Evolutionary conservation across 2,329 filamentous ascomycete genomes (phyloP), one percentile per base, ranked within the genome.

Genomic region (Nemania serpens): DNA sequence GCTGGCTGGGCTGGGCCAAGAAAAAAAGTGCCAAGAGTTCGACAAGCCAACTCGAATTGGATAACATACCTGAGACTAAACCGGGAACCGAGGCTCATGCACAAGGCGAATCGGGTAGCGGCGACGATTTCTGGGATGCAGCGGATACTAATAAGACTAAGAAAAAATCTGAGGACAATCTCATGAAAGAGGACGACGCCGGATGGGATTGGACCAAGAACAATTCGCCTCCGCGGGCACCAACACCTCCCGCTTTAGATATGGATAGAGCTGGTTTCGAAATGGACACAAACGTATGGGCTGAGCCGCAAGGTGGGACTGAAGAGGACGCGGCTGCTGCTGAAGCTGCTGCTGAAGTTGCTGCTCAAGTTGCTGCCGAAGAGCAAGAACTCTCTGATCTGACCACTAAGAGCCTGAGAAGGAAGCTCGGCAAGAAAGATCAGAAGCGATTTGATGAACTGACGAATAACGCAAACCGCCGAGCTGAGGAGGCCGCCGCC

Each of bases 231-330:
- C 79, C 81, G 62, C 80, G 77, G 66, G 78, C 76, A 54, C 80
- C 82, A 42, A 81, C 79, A 43, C 79, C 81, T 62, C 81, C 79
- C 37, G 74, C 74, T 55, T 73, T 81, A 69, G 77, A 84, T 60
- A 69, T 80, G 72, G 76, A 66, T 11, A 56, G 68, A 33, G 59
- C 69, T 18, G 69, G 59, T 15, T 69, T 68, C 18, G 69, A 75
- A 46, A 71, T 73, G 10, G 75, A 77, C 56, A 71, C 74, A 42
- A 73, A 73, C 42, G 70, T 74, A 39, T 78, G 66, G 73, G 67
- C 59, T 42, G 65, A 69, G 9, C 54, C 65, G 12, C 61, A 62
- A 33, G 46, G 58, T 4, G 73, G 80, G 58, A 73, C 74, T 5
- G 78, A 78, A 48, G 74, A 75, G 49, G 25, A 29, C 25, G 7